Evolutionary conservation across 352 stramenopile genomes (phyloP).

Genomic region (Phytopythium ostracodes): DNA sequence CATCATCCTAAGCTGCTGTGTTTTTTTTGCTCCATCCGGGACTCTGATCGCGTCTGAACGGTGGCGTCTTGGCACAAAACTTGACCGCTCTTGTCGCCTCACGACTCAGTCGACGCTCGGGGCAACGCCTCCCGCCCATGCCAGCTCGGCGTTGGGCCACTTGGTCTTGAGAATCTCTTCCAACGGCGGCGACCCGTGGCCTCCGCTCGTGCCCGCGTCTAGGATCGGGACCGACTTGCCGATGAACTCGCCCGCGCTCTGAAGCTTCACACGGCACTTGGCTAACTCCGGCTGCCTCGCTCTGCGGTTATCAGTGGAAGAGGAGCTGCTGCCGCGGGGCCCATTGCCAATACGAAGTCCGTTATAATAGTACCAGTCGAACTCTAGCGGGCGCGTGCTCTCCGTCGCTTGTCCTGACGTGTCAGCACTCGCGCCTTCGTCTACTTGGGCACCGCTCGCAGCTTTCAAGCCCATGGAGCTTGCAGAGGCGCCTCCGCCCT

Average conservation of each 20-base stretch:
- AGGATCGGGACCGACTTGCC: constrained; percentile 62
- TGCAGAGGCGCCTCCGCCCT: constrained; percentile 5
- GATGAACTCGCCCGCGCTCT: constrained; percentile 45
- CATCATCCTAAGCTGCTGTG: too few relatives aligned
- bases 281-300: constrained; percentile 29
- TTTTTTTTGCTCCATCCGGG: too few relatives aligned
- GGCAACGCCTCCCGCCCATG: constrained; percentile 36
- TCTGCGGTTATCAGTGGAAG: neutral
- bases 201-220: constrained; percentile 30
- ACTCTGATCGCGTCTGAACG: too few relatives aligned
- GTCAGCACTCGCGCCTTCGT: neutral
- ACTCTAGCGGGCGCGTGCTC: constrained; percentile 10
- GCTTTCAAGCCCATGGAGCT: neutral
- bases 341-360: constrained; percentile 9
- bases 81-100: too few relatives aligned
- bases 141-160: constrained; percentile 47
- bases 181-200: constrained; percentile 43
- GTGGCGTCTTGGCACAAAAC: too few relatives aligned
- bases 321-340: neutral
- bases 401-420: neutral
- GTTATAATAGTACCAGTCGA: constrained; percentile 39
- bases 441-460: neutral
- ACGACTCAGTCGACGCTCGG: constrained; percentile 57
- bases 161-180: constrained; percentile 83
- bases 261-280: constrained; percentile 36